A percentile compares a stretch with the other conserved stretches of the same genome.
These are phyloP conservation scores for Spathaspora passalidarum DNA, from an alignment of 805 yeast genomes.

Conservation along the genomic window DNA sequence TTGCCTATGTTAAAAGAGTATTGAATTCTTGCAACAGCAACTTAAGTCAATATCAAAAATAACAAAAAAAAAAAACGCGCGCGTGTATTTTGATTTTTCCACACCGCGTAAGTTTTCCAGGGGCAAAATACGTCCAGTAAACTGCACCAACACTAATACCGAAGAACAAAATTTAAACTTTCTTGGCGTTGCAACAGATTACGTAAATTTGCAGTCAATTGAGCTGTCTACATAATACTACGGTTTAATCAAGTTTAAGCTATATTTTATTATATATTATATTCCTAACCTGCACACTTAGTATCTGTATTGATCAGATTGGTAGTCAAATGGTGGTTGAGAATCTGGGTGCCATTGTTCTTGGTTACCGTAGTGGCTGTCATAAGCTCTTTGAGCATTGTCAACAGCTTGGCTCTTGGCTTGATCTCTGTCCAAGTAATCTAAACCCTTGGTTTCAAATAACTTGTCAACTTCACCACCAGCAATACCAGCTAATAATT, in stretches of 20 bases:
- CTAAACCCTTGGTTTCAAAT: slow-evolving; percentile 32
- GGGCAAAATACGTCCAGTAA: no score
- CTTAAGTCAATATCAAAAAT: no score
- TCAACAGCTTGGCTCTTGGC: slow-evolving; percentile 23
- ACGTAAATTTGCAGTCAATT: no score
- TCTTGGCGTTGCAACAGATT: no score
- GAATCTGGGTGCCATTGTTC: slow-evolving; percentile 25
- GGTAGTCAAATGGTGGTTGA: slow-evolving; percentile 26
- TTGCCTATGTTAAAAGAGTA: neutral
- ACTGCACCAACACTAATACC: no score
- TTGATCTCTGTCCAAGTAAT: slow-evolving; percentile 25
- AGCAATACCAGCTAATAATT: slow-evolving; percentile 25
- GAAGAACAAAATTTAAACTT: no score
- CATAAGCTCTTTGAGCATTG: slow-evolving; percentile 20
- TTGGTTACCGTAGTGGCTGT: slow-evolving; percentile 24
- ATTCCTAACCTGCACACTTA: slow-evolving; percentile 6
- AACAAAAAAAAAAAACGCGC: neutral
- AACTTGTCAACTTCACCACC: slow-evolving; percentile 33
- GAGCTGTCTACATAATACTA: no score
- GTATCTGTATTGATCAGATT: slow-evolving; percentile 20
- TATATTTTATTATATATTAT: neutral
- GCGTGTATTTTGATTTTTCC: no score
- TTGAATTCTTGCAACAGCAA: neutral
- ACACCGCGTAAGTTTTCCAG: no score
- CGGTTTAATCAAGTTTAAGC: neutral